phyloP scores from a whole-genome alignment of 192 early-diverging fungal species.

The Backusella psychrophila region DNA sequence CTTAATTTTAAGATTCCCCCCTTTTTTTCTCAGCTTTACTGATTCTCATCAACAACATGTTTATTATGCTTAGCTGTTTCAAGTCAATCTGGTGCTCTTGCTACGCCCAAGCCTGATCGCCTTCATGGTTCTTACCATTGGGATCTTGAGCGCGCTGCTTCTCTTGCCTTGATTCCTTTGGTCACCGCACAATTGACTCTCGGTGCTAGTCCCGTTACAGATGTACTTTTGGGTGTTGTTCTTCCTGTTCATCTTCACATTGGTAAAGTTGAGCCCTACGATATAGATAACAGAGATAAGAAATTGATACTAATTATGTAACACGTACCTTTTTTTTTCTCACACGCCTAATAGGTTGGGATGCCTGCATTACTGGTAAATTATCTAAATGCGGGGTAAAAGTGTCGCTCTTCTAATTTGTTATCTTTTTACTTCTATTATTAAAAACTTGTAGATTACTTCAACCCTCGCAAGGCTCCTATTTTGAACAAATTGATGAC shows the following conservation, averaged over 20 bases:
- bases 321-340: constrained; percentile 12
- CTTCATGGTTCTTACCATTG: constrained; percentile 94
- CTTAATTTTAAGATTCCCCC: background rate
- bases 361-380: constrained; percentile 36
- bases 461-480: constrained; percentile 65
- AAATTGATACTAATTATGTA: background rate
- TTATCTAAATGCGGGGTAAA: constrained; percentile 13
- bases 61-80: background rate
- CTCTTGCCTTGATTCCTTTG: constrained; percentile 72
- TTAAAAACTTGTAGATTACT: constrained; percentile 66
- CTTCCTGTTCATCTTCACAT: constrained; percentile 90
- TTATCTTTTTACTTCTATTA: background rate
- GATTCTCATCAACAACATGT: background rate
- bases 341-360: constrained; percentile 22
- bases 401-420: constrained; percentile 8
- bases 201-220: constrained; percentile 87
- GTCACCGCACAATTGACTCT: constrained; percentile 71
- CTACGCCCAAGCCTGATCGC: constrained; percentile 52
- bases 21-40: constrained; percentile 8
- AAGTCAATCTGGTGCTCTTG: constrained; percentile 31
- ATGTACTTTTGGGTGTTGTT: constrained; percentile 86
- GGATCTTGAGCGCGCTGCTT: constrained; percentile 89
- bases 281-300: background rate
- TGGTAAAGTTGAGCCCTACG: constrained; percentile 69
- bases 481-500: constrained; percentile 56